Conservation (phyloP, 371 early-diverging fungal species). For the Circinella minor region DNA sequence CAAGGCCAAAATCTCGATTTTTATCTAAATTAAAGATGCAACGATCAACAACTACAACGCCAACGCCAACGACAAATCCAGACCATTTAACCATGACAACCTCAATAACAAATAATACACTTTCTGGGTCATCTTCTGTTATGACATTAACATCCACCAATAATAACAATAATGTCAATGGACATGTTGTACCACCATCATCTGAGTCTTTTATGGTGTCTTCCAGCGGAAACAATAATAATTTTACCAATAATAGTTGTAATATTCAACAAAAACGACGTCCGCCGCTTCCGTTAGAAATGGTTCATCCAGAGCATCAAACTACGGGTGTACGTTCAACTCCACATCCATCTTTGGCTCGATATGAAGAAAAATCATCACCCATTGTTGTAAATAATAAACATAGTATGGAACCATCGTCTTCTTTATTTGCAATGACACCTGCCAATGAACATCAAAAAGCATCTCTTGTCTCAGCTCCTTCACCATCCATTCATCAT, state of each 20-base stretch:
- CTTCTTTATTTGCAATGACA: constrained; percentile 5
- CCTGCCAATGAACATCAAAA: background rate
- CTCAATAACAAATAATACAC: too few species aligned
- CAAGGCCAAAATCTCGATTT: constrained; percentile 1
- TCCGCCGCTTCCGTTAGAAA: constrained; percentile 16
- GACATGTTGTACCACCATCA: constrained; percentile 1
- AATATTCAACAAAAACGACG: background rate
- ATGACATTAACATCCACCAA: background rate
- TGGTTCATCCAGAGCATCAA: constrained; percentile 13
- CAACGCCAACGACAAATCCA: background rate
- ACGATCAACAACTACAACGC: background rate
- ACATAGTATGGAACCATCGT: too few species aligned
- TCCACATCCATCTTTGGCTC: constrained; percentile 15
- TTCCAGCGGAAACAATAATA: background rate
- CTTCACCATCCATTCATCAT: background rate
- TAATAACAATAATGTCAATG: background rate
- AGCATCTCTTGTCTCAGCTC: background rate
- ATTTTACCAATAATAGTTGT: too few species aligned
- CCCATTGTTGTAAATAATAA: background rate
- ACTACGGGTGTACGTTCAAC: constrained; percentile 11
- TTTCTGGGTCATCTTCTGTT: background rate
- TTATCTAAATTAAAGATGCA: constrained; percentile 9
- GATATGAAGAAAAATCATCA: constrained; percentile 14
- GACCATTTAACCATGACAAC: background rate
- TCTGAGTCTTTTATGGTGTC: background rate